phyloP scores from a whole-genome alignment of 306 rosid genomes.

The Rosa rugosa region DNA sequence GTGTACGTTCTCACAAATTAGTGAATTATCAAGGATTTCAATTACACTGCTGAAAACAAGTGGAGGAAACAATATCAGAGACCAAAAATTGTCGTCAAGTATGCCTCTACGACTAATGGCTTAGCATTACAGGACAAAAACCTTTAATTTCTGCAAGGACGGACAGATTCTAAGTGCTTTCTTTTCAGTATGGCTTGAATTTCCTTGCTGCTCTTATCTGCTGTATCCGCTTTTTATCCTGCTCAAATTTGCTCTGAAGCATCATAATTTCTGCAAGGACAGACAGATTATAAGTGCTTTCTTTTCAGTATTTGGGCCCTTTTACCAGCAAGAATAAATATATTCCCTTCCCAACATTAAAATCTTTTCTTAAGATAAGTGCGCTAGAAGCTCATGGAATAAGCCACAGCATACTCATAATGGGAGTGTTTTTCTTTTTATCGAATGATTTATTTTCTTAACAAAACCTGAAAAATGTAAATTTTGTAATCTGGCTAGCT shows the following conservation, averaged over 20 bases:
- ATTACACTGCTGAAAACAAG: neutral
- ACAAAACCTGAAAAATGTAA: neutral
- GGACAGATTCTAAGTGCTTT: too few relatives aligned
- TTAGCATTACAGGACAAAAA: neutral
- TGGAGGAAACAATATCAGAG: neutral
- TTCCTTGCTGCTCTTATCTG: slow-evolving; percentile 83
- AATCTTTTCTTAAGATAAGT: neutral
- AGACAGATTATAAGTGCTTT: slow-evolving; percentile 9
- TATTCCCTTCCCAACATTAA: neutral
- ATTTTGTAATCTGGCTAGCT: neutral
- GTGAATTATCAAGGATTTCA: neutral
- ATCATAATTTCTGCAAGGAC: slow-evolving; percentile 69
- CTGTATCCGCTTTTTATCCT: slow-evolving; percentile 78
- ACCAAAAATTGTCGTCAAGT: neutral
- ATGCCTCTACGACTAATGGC: neutral
- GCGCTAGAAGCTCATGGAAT: neutral
- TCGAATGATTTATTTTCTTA: neutral
- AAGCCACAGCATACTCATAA: neutral
- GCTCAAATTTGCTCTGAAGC: slow-evolving; percentile 83
- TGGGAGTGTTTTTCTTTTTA: neutral
- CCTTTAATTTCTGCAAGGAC: neutral
- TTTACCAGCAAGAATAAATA: neutral
- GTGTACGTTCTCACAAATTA: neutral
- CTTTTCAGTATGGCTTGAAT: slow-evolving; percentile 72
- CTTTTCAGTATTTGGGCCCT: slow-evolving; percentile 16